Evolutionary conservation across 176 grass and related monocot genomes (phyloP).

Genomic region (Zoysia pacifica): DNA sequence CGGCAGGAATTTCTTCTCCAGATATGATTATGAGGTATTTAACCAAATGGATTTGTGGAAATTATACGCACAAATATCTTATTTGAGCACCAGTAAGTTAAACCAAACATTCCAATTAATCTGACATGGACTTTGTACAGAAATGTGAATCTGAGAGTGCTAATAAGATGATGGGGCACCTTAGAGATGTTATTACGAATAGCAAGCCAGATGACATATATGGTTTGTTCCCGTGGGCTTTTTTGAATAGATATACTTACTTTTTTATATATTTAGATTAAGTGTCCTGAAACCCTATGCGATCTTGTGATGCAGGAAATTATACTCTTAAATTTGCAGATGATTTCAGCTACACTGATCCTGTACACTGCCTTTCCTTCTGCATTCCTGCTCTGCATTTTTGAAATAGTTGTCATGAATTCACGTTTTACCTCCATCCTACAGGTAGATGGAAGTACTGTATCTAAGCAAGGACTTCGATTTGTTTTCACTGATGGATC

Average conservation of each 20-base stretch:
- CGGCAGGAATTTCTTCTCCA: slow-evolving; percentile 90
- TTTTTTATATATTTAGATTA: neutral
- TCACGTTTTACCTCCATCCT: slow-evolving; percentile 28
- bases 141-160: slow-evolving; percentile 72
- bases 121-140: slow-evolving; percentile 36
- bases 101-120: neutral
- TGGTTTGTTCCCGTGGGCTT: slow-evolving; percentile 40
- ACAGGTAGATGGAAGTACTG: slow-evolving; percentile 80
- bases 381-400: neutral
- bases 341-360: slow-evolving; percentile 90
- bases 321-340: slow-evolving; percentile 82
- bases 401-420: slow-evolving; percentile 30
- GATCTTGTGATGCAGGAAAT: slow-evolving; percentile 48
- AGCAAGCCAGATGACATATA: slow-evolving; percentile 64
- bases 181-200: slow-evolving; percentile 69
- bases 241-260: slow-evolving; percentile 14
- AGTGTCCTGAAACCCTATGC: slow-evolving; percentile 1
- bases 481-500: slow-evolving; percentile 89
- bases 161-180: slow-evolving; percentile 75
- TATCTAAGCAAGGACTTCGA: slow-evolving; percentile 79
- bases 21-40: slow-evolving; percentile 95
- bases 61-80: slow-evolving; percentile 1
- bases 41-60: slow-evolving; percentile 22
- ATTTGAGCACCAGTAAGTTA: neutral
- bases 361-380: slow-evolving; percentile 32